Evolutionary conservation across 805 yeast species (phyloP).

Genomic region (Clavispora vitiphila): DNA sequence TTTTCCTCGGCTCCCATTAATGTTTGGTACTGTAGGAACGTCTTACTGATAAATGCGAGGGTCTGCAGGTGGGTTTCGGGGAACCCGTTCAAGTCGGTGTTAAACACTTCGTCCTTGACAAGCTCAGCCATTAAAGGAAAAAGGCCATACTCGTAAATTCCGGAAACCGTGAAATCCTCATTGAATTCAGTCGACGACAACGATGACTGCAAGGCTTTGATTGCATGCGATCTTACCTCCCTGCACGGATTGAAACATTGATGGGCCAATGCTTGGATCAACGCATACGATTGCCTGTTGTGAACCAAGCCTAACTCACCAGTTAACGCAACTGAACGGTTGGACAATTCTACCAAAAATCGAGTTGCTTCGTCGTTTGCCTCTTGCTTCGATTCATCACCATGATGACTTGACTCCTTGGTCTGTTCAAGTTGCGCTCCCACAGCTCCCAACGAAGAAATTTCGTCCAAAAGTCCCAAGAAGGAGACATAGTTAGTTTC

Average conservation of each 20-base stretch:
- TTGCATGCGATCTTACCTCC: conserved; percentile 64
- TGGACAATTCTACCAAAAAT: conserved; percentile 48
- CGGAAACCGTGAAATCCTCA: conserved; percentile 42
- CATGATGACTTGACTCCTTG: conserved; percentile 43
- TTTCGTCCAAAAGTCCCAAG: conserved; percentile 69
- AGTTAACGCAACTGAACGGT: conserved; percentile 60
- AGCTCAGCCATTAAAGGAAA: conserved; percentile 68
- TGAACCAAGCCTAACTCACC: conserved; percentile 40
- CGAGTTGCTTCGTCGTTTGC: conserved; percentile 7
- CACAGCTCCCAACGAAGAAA: conserved; percentile 75
- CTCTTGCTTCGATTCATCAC: conserved; percentile 40
- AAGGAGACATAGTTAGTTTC: conserved; percentile 56
- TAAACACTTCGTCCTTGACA: conserved; percentile 54
- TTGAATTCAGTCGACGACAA: conserved; percentile 38
- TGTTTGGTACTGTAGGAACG: conserved; percentile 31
- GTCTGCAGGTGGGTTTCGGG: conserved; percentile 62
- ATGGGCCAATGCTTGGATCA: conserved; percentile 78
- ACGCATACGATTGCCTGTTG: conserved; percentile 46
- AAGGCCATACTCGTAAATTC: conserved; percentile 66
- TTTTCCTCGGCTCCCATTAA: conserved; percentile 20
- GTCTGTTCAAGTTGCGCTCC: conserved; percentile 70
- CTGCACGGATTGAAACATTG: conserved; percentile 88
- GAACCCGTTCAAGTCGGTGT: conserved; percentile 61
- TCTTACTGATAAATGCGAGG: conserved; percentile 61
- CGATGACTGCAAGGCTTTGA: conserved; percentile 52